These are phyloP conservation scores for Exophiala aquamarina DNA, from an alignment of 2,329 filamentous ascomycete genomes.

Conservation along the genomic window DNA sequence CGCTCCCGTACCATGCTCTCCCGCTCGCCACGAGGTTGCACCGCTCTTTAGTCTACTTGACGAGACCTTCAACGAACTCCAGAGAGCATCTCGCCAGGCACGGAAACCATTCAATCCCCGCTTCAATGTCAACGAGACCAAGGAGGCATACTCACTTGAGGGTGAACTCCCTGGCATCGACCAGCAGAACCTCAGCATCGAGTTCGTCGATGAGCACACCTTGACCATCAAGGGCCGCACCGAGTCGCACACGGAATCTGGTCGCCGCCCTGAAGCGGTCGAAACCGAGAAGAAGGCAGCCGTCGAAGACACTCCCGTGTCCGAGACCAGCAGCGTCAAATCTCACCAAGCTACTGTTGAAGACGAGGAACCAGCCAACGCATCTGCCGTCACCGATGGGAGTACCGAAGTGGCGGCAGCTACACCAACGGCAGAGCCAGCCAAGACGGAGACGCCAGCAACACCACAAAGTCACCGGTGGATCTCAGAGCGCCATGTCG, in stretches of 20 bases:
- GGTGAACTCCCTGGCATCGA: conserved; percentile 50
- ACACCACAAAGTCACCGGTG: conserved; percentile 50
- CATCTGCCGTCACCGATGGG: conserved; percentile 4
- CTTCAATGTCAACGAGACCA: conserved; percentile 49
- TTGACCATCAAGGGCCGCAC: conserved; percentile 46
- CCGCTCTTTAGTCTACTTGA: conserved; percentile 49
- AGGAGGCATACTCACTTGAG: conserved; percentile 46
- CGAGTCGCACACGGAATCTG: conserved; percentile 38
- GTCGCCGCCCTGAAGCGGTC: conserved; percentile 20
- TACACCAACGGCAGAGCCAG: conserved; percentile 27
- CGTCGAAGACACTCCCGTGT: conserved; percentile 18
- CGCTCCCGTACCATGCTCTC: conserved; percentile 24
- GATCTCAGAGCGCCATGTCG: conserved; percentile 60
- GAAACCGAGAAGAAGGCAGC: conserved; percentile 21
- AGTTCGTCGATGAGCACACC: conserved; percentile 49
- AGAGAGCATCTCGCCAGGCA: conserved; percentile 22
- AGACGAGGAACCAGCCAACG: conserved; percentile 35
- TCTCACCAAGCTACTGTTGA: conserved; percentile 47
- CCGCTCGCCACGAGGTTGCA: conserved; percentile 37
- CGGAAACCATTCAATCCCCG: conserved; percentile 40
- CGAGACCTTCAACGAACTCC: conserved; percentile 33
- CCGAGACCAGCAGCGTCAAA: conserved; percentile 26
- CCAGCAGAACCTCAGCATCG: conserved; percentile 47
- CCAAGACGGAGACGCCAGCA: conserved; percentile 28
- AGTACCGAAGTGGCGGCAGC: conserved; percentile 33